Conservation (phyloP, 345 rosid genomes). For the Murraya koenigii region DNA sequence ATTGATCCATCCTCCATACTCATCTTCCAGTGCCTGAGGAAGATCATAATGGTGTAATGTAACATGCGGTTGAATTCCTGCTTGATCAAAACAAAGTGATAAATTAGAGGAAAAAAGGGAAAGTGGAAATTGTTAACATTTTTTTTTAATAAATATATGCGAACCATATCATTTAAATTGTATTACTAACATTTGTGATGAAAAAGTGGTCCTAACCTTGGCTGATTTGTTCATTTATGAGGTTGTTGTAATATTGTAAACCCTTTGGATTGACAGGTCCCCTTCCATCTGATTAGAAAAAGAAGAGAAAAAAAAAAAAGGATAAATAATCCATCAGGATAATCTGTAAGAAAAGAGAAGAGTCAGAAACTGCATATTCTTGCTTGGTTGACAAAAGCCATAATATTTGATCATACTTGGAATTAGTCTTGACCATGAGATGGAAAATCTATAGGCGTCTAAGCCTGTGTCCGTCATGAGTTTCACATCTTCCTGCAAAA, state of each 20-base stretch:
- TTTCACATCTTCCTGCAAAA: slow-evolving; percentile 69
- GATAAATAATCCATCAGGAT: no score
- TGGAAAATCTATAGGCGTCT: slow-evolving; percentile 74
- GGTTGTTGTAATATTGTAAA: slow-evolving; percentile 52
- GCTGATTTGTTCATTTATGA: slow-evolving; percentile 43
- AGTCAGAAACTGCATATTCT: neutral
- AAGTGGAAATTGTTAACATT: neutral
- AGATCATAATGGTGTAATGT: slow-evolving; percentile 54
- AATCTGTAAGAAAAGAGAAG: neutral
- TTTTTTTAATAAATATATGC: neutral
- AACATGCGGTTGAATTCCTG: slow-evolving; percentile 67
- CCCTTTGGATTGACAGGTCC: slow-evolving; percentile 59
- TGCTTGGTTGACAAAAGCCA: neutral
- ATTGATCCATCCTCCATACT: slow-evolving; percentile 71
- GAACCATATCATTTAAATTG: neutral
- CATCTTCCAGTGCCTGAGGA: slow-evolving; percentile 70
- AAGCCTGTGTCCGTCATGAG: slow-evolving; percentile 62
- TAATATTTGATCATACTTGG: slow-evolving; percentile 41
- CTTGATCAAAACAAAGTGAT: neutral
- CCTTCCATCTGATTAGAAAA: slow-evolving; percentile 46
- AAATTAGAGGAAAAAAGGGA: neutral
- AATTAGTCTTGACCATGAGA: slow-evolving; percentile 80
- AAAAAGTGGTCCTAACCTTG: slow-evolving; percentile 33
- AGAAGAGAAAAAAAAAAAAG: neutral
- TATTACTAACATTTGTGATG: slow-evolving; percentile 3